Percentiles rank a stretch among this genome's conserved stretches.
These are phyloP conservation scores for Candida nemodendra DNA, from an alignment of 805 yeast genomes.

Conservation along the genomic window DNA sequence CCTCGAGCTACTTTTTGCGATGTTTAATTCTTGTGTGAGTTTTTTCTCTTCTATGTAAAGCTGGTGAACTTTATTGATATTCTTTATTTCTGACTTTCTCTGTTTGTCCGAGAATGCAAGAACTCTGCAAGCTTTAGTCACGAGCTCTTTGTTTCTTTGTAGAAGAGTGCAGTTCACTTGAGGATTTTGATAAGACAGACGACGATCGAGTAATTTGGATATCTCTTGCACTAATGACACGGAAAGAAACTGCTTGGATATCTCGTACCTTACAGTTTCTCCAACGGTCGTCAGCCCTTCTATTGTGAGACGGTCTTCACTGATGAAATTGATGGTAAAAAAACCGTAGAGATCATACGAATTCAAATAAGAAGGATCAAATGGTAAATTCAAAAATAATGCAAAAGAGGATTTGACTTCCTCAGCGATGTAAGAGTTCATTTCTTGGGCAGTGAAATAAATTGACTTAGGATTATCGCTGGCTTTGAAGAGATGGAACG, in stretches of 20 bases:
- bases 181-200: constrained; percentile 36
- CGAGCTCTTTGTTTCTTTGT: constrained; percentile 27
- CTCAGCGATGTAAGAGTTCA: constrained; percentile 50
- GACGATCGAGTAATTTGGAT: constrained; percentile 34
- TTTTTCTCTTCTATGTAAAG: constrained; percentile 7
- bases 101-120: constrained; percentile 11
- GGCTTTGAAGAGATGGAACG: constrained; percentile 79
- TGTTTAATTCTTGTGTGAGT: constrained; percentile 8
- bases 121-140: constrained; percentile 13
- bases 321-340: constrained; percentile 23
- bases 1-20: constrained; percentile 14
- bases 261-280: constrained; percentile 22
- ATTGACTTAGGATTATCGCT: constrained; percentile 30
- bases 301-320: constrained; percentile 21
- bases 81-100: constrained; percentile 6
- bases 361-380: constrained; percentile 37
- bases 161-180: constrained; percentile 28
- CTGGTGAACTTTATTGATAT: constrained; percentile 9
- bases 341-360: constrained; percentile 28
- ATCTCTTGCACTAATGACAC: constrained; percentile 38
- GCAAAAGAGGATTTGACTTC: constrained; percentile 60
- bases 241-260: constrained; percentile 35
- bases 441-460: constrained; percentile 72
- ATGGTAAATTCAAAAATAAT: constrained; percentile 59
- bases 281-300: constrained; percentile 29